Percentiles rank a stretch among this genome's conserved stretches.
Evolutionary conservation across 2,329 filamentous ascomycete genomes (phyloP).

Genomic region (Aspergillus intermedius): DNA sequence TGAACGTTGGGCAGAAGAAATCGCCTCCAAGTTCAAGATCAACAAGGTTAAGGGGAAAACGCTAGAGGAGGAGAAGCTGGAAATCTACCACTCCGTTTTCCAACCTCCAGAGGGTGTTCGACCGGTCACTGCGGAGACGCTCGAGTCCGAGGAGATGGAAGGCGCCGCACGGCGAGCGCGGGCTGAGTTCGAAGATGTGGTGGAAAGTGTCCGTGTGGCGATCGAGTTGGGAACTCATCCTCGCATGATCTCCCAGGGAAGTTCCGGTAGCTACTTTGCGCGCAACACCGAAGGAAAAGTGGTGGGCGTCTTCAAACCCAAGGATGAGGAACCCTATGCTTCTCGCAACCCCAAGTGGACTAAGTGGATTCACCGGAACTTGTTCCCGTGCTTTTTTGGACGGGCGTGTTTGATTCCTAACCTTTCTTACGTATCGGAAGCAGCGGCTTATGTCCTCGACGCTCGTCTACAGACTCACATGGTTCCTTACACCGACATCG

Average conservation of each 20-base stretch:
- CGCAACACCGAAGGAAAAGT: constrained; percentile 86
- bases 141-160: constrained; percentile 55
- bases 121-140: constrained; percentile 67
- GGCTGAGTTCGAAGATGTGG: constrained; percentile 75
- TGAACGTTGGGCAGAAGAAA: constrained; percentile 96
- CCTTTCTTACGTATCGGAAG: constrained; percentile 94
- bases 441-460: constrained; percentile 92
- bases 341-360: constrained; percentile 98
- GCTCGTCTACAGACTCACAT: constrained; percentile 81
- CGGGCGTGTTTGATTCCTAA: constrained; percentile 94
- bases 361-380: constrained; percentile 96
- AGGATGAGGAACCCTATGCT: constrained; percentile 97
- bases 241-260: constrained; percentile 93
- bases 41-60: constrained; percentile 65
- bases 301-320: constrained; percentile 96
- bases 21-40: constrained; percentile 93
- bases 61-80: constrained; percentile 74
- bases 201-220: constrained; percentile 82
- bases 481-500: constrained; percentile 94
- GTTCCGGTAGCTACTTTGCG: constrained; percentile 97
- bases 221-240: constrained; percentile 90
- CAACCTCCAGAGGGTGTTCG: constrained; percentile 83
- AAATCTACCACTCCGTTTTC: constrained; percentile 97
- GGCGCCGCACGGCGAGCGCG: constrained; percentile 61
- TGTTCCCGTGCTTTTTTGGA: constrained; percentile 96